phyloP scores from a whole-genome alignment of 2,329 filamentous ascomycete genomes.

The Xylariaceae sp. region DNA sequence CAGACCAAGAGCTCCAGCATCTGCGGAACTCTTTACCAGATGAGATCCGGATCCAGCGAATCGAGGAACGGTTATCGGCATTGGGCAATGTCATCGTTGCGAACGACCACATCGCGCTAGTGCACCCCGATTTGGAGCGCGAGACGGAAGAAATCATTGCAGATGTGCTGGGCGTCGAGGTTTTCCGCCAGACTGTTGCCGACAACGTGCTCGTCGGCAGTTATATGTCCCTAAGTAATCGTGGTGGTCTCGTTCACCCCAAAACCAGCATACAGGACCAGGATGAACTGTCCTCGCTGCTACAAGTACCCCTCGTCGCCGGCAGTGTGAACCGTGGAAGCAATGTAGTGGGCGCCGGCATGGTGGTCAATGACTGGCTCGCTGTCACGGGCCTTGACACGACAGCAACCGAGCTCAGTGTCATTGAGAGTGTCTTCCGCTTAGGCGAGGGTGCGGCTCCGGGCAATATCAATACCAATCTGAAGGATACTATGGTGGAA shows the following conservation, averaged over 20 bases:
- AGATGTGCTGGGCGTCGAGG: conserved; percentile 83
- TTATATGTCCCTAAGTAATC: conserved; percentile 95
- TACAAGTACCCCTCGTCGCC: conserved; percentile 93
- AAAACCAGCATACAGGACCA: conserved; percentile 97
- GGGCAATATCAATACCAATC: conserved; percentile 69
- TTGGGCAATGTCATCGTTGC: conserved; percentile 94
- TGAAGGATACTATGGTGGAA: conserved; percentile 99
- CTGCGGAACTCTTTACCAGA: conserved; percentile 92
- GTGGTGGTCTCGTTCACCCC: conserved; percentile 93
- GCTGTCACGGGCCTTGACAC: conserved; percentile 91
- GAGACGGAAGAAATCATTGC: conserved; percentile 99
- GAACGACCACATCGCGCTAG: conserved; percentile 94
- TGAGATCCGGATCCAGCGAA: conserved; percentile 86
- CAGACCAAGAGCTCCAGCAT: conserved; percentile 97
- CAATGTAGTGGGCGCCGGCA: conserved; percentile 90
- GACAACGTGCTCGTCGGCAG: conserved; percentile 95
- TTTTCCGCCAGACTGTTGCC: conserved; percentile 90
- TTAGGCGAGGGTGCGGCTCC: conserved; percentile 81
- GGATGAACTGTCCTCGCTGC: conserved; percentile 87
- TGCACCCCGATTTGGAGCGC: conserved; percentile 93
- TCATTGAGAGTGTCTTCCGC: conserved; percentile 93
- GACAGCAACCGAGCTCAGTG: conserved; percentile 93
- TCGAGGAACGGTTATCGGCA: conserved; percentile 93
- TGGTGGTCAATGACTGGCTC: conserved; percentile 98
- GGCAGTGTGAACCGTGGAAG: conserved; percentile 90